These are phyloP conservation scores for Aureobasidium sp. DNA, from an alignment of 2,329 filamentous ascomycete genomes.

Conservation along the genomic window DNA sequence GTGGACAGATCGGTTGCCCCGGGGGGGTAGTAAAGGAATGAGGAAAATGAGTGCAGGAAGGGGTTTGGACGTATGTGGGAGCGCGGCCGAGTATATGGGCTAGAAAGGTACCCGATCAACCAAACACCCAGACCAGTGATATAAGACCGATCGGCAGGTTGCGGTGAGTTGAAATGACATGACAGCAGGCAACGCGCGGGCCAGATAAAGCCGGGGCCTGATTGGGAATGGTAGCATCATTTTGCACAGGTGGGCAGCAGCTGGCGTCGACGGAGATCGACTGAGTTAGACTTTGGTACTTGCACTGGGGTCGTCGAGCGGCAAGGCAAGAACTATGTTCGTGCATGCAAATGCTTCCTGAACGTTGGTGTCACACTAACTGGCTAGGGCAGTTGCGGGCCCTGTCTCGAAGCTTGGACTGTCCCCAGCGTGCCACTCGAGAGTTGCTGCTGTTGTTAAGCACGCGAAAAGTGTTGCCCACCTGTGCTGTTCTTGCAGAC, in stretches of 20 bases:
- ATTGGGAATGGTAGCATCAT: constrained; percentile 10
- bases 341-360: constrained; percentile 11
- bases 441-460: neutral
- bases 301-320: constrained; percentile 2
- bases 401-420: constrained; percentile 8
- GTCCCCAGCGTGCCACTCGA: neutral
- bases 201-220: constrained; percentile 2
- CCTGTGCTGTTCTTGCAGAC: neutral
- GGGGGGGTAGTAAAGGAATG: neutral
- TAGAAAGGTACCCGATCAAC: constrained; percentile 7
- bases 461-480: neutral
- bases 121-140: constrained; percentile 12
- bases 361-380: constrained; percentile 11
- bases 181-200: constrained; percentile 12
- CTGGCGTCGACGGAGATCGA: constrained; percentile 7
- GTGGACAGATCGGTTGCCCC: neutral
- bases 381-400: constrained; percentile 1
- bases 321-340: constrained; percentile 9
- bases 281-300: constrained; percentile 13
- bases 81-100: constrained; percentile 5
- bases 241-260: constrained; percentile 6
- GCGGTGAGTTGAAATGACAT: constrained; percentile 14
- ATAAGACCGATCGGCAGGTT: constrained; percentile 13
- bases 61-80: neutral
- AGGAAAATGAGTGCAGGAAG: neutral